A percentile compares a stretch with the other conserved stretches of the same genome.
Evolutionary conservation across 2,329 filamentous ascomycete genomes (phyloP).

Genomic region (Aspergillus sp.): DNA sequence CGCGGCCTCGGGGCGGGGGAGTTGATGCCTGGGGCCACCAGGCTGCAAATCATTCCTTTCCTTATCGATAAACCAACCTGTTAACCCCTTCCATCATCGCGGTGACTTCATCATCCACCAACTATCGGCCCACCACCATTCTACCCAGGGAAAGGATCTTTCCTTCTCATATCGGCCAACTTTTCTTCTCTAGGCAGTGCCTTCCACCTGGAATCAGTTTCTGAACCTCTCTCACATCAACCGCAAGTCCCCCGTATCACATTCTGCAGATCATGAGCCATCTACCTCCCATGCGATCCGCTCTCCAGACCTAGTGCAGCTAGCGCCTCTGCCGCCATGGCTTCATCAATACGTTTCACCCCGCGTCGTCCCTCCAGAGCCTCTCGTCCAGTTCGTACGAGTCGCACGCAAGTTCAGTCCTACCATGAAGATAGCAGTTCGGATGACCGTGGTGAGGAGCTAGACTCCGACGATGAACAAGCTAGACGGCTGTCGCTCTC

Average conservation of each 20-base stretch:
- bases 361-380: constrained; percentile 18
- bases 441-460: constrained; percentile 20
- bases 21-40: not conserved
- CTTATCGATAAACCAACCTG: constrained; percentile 27
- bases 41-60: not conserved
- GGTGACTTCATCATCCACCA: not conserved
- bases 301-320: constrained; percentile 14
- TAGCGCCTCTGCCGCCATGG: constrained; percentile 23
- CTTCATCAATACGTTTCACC: constrained; percentile 23
- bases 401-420: constrained; percentile 34
- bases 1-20: constrained; percentile 25
- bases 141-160: not conserved
- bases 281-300: constrained; percentile 3
- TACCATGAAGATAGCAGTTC: constrained; percentile 40
- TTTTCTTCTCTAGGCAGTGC: not conserved
- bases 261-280: constrained; percentile 18
- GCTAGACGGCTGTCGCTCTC: constrained; percentile 23
- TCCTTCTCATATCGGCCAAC: not conserved
- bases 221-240: not conserved
- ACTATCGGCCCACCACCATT: not conserved
- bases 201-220: too few species aligned
- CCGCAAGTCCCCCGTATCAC: not conserved
- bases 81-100: not conserved
- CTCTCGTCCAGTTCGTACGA: constrained; percentile 35
- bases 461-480: constrained; percentile 12